These are phyloP conservation scores for Thermochaetoides dissita DNA, from an alignment of 2,329 filamentous ascomycete genomes.

Conservation along the genomic window DNA sequence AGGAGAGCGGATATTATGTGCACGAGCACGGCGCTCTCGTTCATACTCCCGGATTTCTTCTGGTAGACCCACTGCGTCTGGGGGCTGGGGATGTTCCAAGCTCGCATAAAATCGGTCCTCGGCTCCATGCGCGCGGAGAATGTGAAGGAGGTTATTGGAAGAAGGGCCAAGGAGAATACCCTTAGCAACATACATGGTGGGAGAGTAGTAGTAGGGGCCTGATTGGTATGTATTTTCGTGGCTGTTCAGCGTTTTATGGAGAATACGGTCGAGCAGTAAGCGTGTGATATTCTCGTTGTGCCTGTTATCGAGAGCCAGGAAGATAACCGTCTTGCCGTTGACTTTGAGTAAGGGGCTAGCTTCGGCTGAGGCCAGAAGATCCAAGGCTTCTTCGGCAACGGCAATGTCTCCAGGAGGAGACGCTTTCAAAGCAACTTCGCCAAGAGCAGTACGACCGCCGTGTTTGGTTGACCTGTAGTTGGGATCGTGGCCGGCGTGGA, in stretches of 20 bases:
- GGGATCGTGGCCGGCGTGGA: conserved; percentile 15
- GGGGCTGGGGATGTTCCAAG: conserved; percentile 12
- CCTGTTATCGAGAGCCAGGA: conserved; percentile 19
- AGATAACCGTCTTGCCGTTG: conserved; percentile 18
- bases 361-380: conserved; percentile 14
- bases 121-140: conserved; percentile 11
- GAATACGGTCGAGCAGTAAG: conserved; percentile 15
- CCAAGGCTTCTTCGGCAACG: conserved; percentile 14
- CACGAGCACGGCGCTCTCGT: conserved; percentile 9
- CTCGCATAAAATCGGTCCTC: conserved; percentile 15
- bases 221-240: conserved; percentile 18
- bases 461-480: conserved; percentile 19
- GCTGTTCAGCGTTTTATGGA: conserved; percentile 16
- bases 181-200: conserved; percentile 19
- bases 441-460: conserved; percentile 17
- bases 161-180: conserved; percentile 11
- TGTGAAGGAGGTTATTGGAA: conserved; percentile 8
- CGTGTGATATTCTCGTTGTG: conserved; percentile 15
- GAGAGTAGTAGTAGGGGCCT: conserved; percentile 17
- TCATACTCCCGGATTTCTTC: conserved; percentile 14
- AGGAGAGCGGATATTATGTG: neutral
- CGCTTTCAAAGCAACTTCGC: conserved; percentile 16
- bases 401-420: conserved; percentile 9
- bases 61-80: conserved; percentile 13
- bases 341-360: conserved; percentile 17